Evolutionary conservation across 768 basidiomycete species (phyloP).

Genomic region (Suillus bovinus): DNA sequence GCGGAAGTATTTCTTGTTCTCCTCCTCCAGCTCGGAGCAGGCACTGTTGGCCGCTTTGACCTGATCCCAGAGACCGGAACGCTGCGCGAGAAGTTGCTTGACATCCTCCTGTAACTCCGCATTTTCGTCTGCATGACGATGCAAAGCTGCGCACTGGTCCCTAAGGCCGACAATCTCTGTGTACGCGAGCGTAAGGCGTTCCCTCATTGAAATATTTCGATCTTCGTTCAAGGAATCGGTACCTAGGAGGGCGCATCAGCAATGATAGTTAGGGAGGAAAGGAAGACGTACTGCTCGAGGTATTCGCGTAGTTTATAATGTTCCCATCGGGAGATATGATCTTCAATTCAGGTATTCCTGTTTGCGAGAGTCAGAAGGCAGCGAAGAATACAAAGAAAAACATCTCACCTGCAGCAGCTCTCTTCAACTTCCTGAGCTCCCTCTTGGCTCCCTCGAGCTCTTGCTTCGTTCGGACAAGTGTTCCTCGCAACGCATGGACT

Average conservation of each 20-base stretch:
- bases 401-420: background rate
- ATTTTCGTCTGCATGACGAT: background rate
- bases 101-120: background rate
- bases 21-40: background rate
- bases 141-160: background rate
- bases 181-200: conserved; percentile 1
- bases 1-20: conserved; percentile 1
- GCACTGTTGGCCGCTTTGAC: background rate
- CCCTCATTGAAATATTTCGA: background rate
- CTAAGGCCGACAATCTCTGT: background rate
- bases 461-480: background rate
- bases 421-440: background rate
- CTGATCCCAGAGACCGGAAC: background rate
- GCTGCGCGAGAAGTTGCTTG: background rate
- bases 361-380: background rate
- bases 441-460: background rate
- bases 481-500: background rate
- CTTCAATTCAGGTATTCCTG: background rate
- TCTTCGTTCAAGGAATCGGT: background rate
- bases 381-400: background rate
- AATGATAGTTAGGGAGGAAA: background rate
- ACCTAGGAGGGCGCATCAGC: background rate
- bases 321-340: background rate
- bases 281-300: background rate
- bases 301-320: background rate